Evolutionary conservation across 345 rosid genomes (phyloP), one percentile per base, ranked within the genome.

Genomic region (Jatropha curcas): DNA sequence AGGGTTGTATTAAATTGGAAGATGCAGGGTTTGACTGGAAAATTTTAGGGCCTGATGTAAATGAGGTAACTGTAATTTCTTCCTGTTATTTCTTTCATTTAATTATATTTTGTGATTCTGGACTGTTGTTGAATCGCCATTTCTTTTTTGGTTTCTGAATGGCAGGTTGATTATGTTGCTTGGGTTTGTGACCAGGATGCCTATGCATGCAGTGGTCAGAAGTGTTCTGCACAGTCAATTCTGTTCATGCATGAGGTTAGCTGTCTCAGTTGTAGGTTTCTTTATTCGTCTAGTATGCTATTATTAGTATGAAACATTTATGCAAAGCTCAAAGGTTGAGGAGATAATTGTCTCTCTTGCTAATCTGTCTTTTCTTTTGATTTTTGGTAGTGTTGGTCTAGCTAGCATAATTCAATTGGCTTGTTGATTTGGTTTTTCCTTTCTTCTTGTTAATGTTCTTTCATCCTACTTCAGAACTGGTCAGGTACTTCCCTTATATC

Each of bases 11-110:
- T 76, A 95, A 91, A 82, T 73, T 95, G 76, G 99, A 95, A 91
- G 99, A 95, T 80, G 99, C 99, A 19, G 98, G 99, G 71, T 95
- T 92, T 84, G 98, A 95, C 84, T 95, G 99, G 99, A 95, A 95
- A 88, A 78, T 95, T 60, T 82, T 95, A 65, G 98, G 99, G 61
- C 99, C 99, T 72, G 98, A 95, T 87, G 99, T 89, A 71, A 80
- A 88, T 17, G 99, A 95, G 98, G 99, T 92, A 52, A 16, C 20
- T 28, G 3, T 64, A 7, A 1, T 56, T 71, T 69, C 67, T 78
- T 34, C 13, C 2, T 16, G 11, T 69, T 45, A 45, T 64, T n/a
- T 39, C 55, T 67, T 12, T 20, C 27, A 33, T 30, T 28, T 34
- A 22, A 12, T 17, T 6, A 4, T 12, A 30, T 64, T 14, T 27